These are phyloP conservation scores for Backusella sp. DNA, from an alignment of 192 early-diverging fungal species.

Conservation along the genomic window DNA sequence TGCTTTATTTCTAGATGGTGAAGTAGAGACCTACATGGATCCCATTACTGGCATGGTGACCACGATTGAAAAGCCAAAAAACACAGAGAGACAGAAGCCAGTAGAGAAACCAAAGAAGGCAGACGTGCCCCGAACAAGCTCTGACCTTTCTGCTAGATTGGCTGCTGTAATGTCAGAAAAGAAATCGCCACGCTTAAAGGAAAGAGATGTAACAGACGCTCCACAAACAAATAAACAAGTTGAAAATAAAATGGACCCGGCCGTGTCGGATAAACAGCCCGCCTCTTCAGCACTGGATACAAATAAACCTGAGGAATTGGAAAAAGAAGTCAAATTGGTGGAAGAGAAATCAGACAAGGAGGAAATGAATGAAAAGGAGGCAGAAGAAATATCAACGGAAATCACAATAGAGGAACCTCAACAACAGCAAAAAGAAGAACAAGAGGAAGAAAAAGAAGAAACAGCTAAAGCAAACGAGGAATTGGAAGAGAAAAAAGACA, in stretches of 20 bases:
- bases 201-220: not conserved
- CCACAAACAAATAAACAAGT: not conserved
- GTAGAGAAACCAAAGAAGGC: not conserved
- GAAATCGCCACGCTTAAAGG: not conserved
- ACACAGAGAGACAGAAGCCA: not conserved
- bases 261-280: not conserved
- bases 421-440: not conserved
- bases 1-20: conserved; percentile 6
- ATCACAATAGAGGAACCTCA: not conserved
- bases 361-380: not conserved
- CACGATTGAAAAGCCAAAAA: conserved; percentile 32
- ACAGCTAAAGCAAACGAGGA: not conserved
- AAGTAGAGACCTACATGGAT: conserved; percentile 41
- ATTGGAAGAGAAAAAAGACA: not conserved
- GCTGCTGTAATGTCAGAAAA: conserved; percentile 49
- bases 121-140: conserved; percentile 33
- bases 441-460: not conserved
- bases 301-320: not conserved
- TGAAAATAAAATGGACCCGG: not conserved
- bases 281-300: not conserved
- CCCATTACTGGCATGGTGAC: conserved; percentile 51
- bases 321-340: not conserved
- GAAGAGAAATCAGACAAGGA: not conserved
- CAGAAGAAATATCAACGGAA: not conserved
- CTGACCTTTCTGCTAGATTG: conserved; percentile 42